phyloP scores from a whole-genome alignment of 1,284 basidiomycete genomes.

The Pascua guehoae region DNA sequence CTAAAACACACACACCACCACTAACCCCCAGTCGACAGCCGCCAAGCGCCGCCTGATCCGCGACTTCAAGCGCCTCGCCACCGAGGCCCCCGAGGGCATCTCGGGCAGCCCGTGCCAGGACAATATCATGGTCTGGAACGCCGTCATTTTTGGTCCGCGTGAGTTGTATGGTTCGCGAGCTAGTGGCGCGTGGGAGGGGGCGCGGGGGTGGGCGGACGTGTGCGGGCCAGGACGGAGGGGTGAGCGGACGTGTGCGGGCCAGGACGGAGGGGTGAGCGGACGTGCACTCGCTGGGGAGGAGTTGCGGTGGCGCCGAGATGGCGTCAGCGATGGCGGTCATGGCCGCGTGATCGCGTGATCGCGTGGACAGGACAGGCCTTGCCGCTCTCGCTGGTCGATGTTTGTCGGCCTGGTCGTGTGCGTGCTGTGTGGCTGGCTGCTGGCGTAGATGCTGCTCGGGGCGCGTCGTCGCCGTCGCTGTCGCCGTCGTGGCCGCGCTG shows the following conservation, averaged over 20 bases:
- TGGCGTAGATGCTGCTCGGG: neutral
- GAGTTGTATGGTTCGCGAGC: too few relatives aligned
- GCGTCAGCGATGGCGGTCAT: neutral
- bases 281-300: too few relatives aligned
- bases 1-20: too few relatives aligned
- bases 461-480: too few relatives aligned
- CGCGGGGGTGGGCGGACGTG: neutral
- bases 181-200: neutral
- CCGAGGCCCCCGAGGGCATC: constrained; percentile 91
- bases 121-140: constrained; percentile 99
- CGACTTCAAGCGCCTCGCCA: constrained; percentile 91
- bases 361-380: too few relatives aligned
- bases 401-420: too few relatives aligned
- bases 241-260: too few relatives aligned
- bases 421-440: neutral
- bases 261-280: too few relatives aligned
- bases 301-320: too few relatives aligned
- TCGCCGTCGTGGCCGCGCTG: too few relatives aligned
- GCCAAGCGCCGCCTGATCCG: constrained; percentile 86
- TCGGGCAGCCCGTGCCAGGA: constrained; percentile 94
- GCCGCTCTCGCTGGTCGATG: too few relatives aligned
- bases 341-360: too few relatives aligned
- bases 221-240: neutral
- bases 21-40: constrained; percentile 64
- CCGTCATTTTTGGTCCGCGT: constrained; percentile 98